These are phyloP conservation scores for Pseudotulostoma volvatum DNA, from an alignment of 495 filamentous ascomycete species.

Conservation along the genomic window DNA sequence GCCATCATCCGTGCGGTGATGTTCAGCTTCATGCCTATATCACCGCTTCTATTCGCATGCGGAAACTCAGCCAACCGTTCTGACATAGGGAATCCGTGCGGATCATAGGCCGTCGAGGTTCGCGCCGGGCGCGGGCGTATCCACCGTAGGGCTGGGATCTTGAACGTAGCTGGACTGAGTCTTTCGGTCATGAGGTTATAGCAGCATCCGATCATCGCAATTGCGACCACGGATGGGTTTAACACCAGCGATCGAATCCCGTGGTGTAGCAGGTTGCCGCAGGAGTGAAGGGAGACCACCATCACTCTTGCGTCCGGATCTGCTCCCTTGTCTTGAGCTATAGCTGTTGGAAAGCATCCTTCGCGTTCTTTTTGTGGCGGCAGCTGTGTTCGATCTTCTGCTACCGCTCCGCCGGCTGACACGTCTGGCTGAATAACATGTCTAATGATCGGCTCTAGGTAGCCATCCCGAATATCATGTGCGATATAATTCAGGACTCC, in stretches of 20 bases:
- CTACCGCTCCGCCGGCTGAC: too few species aligned
- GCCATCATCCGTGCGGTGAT: conserved; percentile 97
- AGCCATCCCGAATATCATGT: conserved; percentile 45
- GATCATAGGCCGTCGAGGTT: conserved; percentile 51
- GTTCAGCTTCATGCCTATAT: conserved; percentile 61
- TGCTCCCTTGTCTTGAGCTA: conserved; percentile 2
- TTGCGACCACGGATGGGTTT: conserved; percentile 68
- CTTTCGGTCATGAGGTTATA: conserved; percentile 92
- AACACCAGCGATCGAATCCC: conserved; percentile 70
- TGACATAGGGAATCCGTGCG: conserved; percentile 88
- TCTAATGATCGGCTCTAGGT: conserved; percentile 56
- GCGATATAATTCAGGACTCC: conserved; percentile 37
- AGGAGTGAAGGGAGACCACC: conserved; percentile 90
- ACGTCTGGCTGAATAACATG: conserved; percentile 51
- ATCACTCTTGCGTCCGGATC: conserved; percentile 38
- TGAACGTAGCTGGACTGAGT: conserved; percentile 71
- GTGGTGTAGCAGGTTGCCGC: conserved; percentile 92
- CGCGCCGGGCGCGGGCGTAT: conserved; percentile 37
- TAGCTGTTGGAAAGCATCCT: neutral
- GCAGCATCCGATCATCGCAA: conserved; percentile 93
- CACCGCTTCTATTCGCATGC: conserved; percentile 22
- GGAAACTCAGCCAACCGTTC: conserved; percentile 45
- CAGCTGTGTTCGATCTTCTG: too few species aligned
- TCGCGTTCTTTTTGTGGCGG: conserved; percentile 3
- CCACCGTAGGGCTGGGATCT: conserved; percentile 50